A percentile compares a stretch with the other conserved stretches of the same genome.
Evolutionary conservation across 345 rosid genomes (phyloP).

Genomic region (Linum lewisii): DNA sequence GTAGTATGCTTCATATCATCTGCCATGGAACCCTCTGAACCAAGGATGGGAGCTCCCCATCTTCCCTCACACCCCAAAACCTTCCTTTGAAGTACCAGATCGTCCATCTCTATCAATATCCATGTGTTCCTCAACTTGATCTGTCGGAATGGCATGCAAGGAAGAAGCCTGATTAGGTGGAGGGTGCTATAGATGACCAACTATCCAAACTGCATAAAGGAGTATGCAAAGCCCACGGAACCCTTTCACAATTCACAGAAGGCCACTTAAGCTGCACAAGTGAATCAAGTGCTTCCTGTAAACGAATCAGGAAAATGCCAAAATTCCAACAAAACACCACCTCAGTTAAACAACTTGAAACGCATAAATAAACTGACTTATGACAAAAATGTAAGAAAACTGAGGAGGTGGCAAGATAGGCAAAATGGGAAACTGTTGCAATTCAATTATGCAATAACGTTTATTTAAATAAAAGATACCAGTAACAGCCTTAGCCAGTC

Average conservation of each 20-base stretch:
- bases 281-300: slow-evolving; percentile 91
- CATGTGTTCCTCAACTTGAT: slow-evolving; percentile 46
- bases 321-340: slow-evolving; percentile 27
- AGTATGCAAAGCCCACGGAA: slow-evolving; percentile 71
- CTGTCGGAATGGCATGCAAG: slow-evolving; percentile 25
- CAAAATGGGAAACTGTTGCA: slow-evolving; percentile 1
- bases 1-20: slow-evolving; percentile 30
- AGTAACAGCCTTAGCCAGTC: slow-evolving; percentile 17
- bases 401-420: slow-evolving; percentile 6
- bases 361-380: slow-evolving; percentile 2
- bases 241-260: slow-evolving; percentile 42
- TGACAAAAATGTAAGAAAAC: not conserved
- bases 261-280: slow-evolving; percentile 78
- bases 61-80: slow-evolving; percentile 59
- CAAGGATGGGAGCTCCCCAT: slow-evolving; percentile 95
- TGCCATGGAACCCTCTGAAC: slow-evolving; percentile 32
- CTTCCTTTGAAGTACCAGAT: slow-evolving; percentile 48
- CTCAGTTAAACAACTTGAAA: slow-evolving; percentile 18
- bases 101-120: slow-evolving; percentile 50
- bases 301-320: slow-evolving; percentile 43
- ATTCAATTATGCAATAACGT: not conserved
- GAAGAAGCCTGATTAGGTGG: slow-evolving; percentile 31
- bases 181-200: slow-evolving; percentile 55
- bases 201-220: slow-evolving; percentile 59
- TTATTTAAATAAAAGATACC: slow-evolving; percentile 14